phyloP scores from a whole-genome alignment of 1,284 basidiomycete species.

The Quambalaria eucalypti region DNA sequence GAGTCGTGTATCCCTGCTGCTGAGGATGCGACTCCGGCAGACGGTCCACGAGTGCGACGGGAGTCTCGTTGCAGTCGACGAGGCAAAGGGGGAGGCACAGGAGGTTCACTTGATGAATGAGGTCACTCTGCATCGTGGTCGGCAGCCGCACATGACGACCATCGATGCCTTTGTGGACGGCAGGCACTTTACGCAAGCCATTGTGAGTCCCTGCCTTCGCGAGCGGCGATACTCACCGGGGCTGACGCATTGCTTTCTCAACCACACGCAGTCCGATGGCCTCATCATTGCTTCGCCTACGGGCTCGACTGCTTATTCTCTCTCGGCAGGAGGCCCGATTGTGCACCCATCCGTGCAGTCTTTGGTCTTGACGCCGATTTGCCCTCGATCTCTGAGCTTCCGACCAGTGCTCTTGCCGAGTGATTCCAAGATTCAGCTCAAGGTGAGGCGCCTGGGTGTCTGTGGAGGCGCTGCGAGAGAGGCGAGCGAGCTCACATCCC shows the following conservation, averaged over 20 bases:
- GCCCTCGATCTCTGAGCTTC: conserved; percentile 84
- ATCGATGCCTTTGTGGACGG: conserved; percentile 93
- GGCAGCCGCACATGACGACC: conserved; percentile 81
- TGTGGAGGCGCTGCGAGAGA: not conserved
- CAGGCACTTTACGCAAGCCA: conserved; percentile 86
- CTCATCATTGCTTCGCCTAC: conserved; percentile 91
- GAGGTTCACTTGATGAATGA: conserved; percentile 98
- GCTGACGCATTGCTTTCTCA: not conserved
- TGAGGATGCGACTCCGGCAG: conserved; percentile 35
- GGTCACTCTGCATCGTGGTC: conserved; percentile 80
- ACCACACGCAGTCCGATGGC: conserved; percentile 68
- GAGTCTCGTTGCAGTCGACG: not conserved
- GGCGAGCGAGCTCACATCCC: too few relatives aligned
- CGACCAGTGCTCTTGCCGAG: conserved; percentile 78
- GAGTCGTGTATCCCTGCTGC: conserved; percentile 24
- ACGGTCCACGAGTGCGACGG: conserved; percentile 22
- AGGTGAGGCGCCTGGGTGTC: conserved; percentile 54
- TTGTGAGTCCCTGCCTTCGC: conserved; percentile 57
- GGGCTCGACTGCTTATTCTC: conserved; percentile 90
- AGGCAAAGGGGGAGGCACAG: conserved; percentile 8
- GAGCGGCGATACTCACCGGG: not conserved
- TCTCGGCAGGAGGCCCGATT: conserved; percentile 91
- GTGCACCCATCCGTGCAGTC: conserved; percentile 86
- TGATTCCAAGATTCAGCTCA: conserved; percentile 69
- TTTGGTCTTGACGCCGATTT: conserved; percentile 85